These are phyloP conservation scores for Diplodia corticola DNA, from an alignment of 2,329 filamentous ascomycete genomes.

Conservation along the genomic window DNA sequence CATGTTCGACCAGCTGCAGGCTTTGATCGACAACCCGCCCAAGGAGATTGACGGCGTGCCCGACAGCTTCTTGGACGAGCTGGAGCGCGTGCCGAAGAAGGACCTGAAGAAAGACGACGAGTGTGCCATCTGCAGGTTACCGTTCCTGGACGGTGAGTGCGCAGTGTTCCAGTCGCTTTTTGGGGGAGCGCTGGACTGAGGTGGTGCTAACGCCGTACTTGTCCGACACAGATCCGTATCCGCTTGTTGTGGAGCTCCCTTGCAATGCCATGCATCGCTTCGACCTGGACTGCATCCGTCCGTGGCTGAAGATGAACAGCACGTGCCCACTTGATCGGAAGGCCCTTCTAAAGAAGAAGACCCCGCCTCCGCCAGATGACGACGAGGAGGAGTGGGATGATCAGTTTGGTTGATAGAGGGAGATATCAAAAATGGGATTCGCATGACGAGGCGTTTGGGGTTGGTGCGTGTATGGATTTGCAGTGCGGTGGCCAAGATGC, in stretches of 20 bases:
- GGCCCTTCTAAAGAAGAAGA: constrained; percentile 56
- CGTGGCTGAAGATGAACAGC: constrained; percentile 64
- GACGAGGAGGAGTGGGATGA: constrained; percentile 44
- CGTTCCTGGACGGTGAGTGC: constrained; percentile 59
- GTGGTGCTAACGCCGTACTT: constrained; percentile 17
- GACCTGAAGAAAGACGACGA: constrained; percentile 53
- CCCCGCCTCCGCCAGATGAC: constrained; percentile 40
- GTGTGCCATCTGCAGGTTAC: constrained; percentile 62
- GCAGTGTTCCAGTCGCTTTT: neutral
- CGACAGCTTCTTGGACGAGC: constrained; percentile 61
- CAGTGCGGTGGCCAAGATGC: neutral
- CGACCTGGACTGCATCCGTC: constrained; percentile 65
- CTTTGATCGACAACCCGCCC: constrained; percentile 60
- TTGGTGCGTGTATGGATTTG: neutral
- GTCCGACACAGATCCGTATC: constrained; percentile 52
- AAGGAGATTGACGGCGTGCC: constrained; percentile 61
- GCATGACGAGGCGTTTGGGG: constrained; percentile 8
- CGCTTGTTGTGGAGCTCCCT: constrained; percentile 63
- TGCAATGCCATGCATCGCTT: constrained; percentile 64
- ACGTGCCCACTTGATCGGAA: constrained; percentile 64
- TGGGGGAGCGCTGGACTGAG: neutral
- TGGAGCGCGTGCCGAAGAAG: constrained; percentile 60
- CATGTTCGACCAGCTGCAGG: constrained; percentile 57
- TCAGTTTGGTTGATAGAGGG: neutral
- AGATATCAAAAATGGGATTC: neutral